Conservation (phyloP, 305 asterid genomes). For the Ilex paraguariensis region DNA sequence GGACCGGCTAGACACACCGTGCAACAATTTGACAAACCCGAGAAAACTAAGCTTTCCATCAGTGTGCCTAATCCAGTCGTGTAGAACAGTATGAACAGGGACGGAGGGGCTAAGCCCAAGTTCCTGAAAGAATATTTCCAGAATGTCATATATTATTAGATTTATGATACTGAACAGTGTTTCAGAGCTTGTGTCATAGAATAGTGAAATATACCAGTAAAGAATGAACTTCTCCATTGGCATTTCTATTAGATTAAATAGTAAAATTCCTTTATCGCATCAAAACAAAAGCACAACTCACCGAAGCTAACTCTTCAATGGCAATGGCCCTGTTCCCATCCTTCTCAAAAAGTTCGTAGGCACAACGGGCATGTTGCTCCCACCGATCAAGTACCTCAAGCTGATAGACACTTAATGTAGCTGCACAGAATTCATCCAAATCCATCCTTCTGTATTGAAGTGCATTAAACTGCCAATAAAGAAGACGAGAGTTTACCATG, state of each 20-base stretch:
- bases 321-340: not conserved
- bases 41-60: conserved; percentile 96
- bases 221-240: too few relatives aligned
- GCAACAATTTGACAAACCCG: conserved; percentile 79
- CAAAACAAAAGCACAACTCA: not conserved
- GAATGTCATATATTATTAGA: not conserved
- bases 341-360: not conserved
- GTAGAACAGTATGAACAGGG: conserved; percentile 89
- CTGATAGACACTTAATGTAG: not conserved
- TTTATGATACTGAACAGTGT: too few relatives aligned
- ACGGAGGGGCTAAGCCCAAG: conserved; percentile 87
- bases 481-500: conserved; percentile 13
- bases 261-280: not conserved
- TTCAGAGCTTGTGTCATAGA: too few relatives aligned
- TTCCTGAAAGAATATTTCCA: conserved; percentile 43
- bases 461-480: not conserved
- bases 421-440: not conserved
- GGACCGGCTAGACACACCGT: conserved; percentile 68
- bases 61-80: conserved; percentile 87
- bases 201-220: too few relatives aligned
- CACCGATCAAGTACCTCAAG: not conserved
- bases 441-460: not conserved
- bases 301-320: not conserved
- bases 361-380: conserved; percentile 1
- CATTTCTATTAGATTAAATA: too few relatives aligned